These are phyloP conservation scores for Nothomitra cinnamomea DNA, from an alignment of 2,329 filamentous ascomycete species.

Conservation along the genomic window DNA sequence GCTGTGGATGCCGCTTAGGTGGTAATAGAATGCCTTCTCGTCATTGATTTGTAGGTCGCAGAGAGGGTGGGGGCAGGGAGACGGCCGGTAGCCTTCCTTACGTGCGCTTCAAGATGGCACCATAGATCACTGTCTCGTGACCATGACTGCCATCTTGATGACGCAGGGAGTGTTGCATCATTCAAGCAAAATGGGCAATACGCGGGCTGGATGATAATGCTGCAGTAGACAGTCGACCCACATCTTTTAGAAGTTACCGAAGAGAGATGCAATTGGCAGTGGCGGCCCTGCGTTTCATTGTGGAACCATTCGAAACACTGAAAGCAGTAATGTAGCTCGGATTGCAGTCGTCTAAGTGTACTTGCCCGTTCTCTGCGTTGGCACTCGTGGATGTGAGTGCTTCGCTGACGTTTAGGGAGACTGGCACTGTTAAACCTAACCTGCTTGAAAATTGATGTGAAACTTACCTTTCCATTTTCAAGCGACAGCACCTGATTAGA, in stretches of 20 bases:
- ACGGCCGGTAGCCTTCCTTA: background rate
- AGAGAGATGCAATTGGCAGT: background rate
- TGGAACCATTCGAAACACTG: background rate
- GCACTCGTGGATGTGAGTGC: background rate
- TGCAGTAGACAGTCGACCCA: background rate
- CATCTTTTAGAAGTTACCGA: background rate
- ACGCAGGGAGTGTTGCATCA: background rate
- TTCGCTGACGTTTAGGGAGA: background rate
- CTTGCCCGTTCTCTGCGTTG: background rate
- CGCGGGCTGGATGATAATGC: background rate
- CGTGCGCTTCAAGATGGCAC: background rate
- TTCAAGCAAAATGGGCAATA: background rate
- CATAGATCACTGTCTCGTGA: background rate
- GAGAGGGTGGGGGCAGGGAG: background rate
- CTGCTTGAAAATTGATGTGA: background rate
- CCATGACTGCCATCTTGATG: too few relatives aligned
- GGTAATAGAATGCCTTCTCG: slow-evolving; percentile 4
- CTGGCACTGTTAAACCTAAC: background rate
- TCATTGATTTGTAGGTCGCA: slow-evolving; percentile 1
- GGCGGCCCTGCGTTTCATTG: background rate
- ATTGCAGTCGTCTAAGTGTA: background rate
- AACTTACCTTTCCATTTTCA: background rate
- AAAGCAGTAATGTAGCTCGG: background rate
- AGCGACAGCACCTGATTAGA: background rate
- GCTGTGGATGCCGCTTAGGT: slow-evolving; percentile 5